Evolutionary conservation across 2,329 filamentous ascomycete genomes (phyloP).

Genomic region (Acrodontium crateriforme): DNA sequence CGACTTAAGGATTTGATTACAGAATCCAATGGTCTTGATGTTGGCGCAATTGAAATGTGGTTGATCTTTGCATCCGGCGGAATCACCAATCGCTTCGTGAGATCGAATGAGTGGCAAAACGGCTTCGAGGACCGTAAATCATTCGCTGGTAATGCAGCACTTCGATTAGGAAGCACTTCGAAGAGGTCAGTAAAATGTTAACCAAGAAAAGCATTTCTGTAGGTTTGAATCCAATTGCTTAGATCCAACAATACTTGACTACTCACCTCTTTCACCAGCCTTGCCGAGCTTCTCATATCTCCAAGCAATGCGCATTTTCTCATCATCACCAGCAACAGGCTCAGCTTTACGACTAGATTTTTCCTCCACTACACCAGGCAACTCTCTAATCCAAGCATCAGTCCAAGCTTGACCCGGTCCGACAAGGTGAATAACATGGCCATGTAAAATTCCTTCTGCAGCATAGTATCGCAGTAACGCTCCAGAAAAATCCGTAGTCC

Average conservation of each 20-base stretch:
- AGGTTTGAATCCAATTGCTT: too few species aligned
- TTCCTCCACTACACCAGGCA: constrained; percentile 54
- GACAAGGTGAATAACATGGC: constrained; percentile 75
- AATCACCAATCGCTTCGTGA: constrained; percentile 35
- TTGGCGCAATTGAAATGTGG: constrained; percentile 48
- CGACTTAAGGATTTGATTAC: constrained; percentile 48
- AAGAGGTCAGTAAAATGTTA: too few species aligned
- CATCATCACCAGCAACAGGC: constrained; percentile 31
- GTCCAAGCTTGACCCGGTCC: constrained; percentile 44
- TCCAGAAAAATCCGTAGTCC: constrained; percentile 87
- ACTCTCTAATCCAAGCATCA: constrained; percentile 69
- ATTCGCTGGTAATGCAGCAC: constrained; percentile 4
- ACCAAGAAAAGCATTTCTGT: too few species aligned
- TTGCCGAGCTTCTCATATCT: constrained; percentile 77
- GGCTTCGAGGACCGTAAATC: constrained; percentile 11
- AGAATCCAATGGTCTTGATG: constrained; percentile 43
- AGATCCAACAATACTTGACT: constrained; percentile 1
- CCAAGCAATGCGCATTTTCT: constrained; percentile 99
- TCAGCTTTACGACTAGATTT: constrained; percentile 17
- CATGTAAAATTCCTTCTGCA: constrained; percentile 83
- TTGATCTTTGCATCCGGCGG: constrained; percentile 28
- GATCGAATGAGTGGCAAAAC: constrained; percentile 40
- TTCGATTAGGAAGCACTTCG: constrained; percentile 18
- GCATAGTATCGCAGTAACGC: constrained; percentile 77
- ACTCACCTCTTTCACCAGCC: constrained; percentile 52